A percentile compares a stretch with the other conserved stretches of the same genome.
phyloP scores from a whole-genome alignment of 2,329 filamentous ascomycete species.

The Rhynchosporium secalis region DNA sequence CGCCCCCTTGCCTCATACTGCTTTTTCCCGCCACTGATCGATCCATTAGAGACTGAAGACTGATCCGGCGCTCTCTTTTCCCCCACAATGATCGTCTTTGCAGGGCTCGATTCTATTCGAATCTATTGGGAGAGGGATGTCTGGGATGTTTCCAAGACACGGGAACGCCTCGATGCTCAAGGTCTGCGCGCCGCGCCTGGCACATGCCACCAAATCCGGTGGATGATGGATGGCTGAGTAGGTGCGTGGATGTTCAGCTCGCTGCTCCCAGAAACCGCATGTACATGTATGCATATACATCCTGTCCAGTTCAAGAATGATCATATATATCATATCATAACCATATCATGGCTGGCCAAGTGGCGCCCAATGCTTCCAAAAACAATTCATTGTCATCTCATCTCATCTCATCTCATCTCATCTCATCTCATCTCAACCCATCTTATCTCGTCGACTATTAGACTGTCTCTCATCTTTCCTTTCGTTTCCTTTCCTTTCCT shows the following conservation, averaged over 20 bases:
- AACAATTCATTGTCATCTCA: constrained; percentile 12
- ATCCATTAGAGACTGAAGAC: too few species aligned
- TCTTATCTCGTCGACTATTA: not conserved
- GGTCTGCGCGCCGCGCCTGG: constrained; percentile 6
- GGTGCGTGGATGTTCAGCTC: constrained; percentile 6
- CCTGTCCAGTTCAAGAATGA: too few species aligned
- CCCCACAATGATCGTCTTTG: constrained; percentile 9
- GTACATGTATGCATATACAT: too few species aligned
- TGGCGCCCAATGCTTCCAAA: not conserved
- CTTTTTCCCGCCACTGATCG: too few species aligned
- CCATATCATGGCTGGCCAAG: not conserved
- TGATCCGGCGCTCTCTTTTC: not conserved
- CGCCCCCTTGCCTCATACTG: too few species aligned
- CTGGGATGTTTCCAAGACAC: constrained; percentile 8
- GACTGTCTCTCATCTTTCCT: not conserved
- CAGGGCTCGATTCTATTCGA: not conserved
- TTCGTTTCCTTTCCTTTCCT: not conserved
- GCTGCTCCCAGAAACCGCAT: not conserved
- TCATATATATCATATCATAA: too few species aligned
- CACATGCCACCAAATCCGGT: constrained; percentile 5
- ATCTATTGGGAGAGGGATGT: not conserved
- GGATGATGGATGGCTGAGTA: too few species aligned
- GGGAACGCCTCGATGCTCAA: constrained; percentile 2
- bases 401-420: not conserved
- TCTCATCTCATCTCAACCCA: not conserved